A percentile compares a stretch with the other conserved stretches of the same genome.
Conservation (phyloP, 495 filamentous ascomycete genomes). For the Neurospora tetrasperma region DNA sequence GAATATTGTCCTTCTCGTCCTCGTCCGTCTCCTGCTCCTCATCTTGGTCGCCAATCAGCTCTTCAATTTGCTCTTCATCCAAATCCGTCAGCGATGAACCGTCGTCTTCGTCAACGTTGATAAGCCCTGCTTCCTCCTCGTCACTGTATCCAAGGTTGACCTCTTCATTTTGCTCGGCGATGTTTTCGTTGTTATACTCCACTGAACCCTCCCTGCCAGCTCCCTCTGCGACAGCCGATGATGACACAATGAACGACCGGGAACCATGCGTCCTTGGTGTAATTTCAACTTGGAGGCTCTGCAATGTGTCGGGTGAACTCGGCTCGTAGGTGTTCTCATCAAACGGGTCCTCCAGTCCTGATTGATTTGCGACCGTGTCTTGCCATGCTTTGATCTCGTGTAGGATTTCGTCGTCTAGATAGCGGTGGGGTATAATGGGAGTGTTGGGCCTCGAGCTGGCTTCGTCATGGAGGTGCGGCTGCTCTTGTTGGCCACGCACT, state of each 20-base stretch:
- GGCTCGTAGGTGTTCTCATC: neutral
- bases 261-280: neutral
- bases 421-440: neutral
- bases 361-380: neutral
- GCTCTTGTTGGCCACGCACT: neutral
- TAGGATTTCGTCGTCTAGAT: constrained; percentile 6
- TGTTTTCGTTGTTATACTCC: neutral
- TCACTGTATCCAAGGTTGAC: neutral
- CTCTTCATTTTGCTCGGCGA: too few species aligned
- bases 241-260: neutral
- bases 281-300: neutral
- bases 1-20: neutral
- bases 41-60: neutral
- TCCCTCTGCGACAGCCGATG: neutral
- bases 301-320: neutral
- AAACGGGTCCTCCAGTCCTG: neutral
- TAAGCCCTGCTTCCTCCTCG: neutral
- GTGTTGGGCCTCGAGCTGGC: neutral
- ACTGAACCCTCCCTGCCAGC: neutral
- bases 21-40: neutral
- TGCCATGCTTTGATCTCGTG: constrained; percentile 12
- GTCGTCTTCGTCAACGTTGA: neutral
- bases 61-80: neutral
- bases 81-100: neutral
- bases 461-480: neutral